Percentiles rank a stretch among this genome's conserved stretches.
Conservation (phyloP, 176 grass and related monocot species). For the Neostapfia colusana region DNA sequence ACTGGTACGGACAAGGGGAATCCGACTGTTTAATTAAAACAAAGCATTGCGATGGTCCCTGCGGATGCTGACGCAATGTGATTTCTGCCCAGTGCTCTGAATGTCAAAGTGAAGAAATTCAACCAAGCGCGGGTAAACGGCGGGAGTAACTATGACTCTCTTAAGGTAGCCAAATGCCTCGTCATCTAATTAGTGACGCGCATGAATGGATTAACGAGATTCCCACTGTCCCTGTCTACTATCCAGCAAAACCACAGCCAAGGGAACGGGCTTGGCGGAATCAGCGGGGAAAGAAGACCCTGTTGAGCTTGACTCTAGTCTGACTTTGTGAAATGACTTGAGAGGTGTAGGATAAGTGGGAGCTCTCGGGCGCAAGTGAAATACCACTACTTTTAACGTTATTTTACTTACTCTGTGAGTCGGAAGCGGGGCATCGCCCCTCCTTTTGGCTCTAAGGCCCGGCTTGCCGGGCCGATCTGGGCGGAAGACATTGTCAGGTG, state of each 20-base stretch:
- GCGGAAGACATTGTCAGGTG: too few species aligned
- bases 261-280: too few species aligned
- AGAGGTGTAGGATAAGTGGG: conserved; percentile 14
- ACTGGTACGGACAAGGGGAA: conserved; percentile 70
- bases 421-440: conserved; percentile 24
- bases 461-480: too few species aligned
- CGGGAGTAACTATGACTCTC: conserved; percentile 90
- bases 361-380: conserved; percentile 44
- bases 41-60: conserved; percentile 54
- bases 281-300: too few species aligned
- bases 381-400: conserved; percentile 65
- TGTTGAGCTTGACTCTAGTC: too few species aligned
- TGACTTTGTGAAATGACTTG: neutral
- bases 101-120: too few species aligned
- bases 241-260: neutral
- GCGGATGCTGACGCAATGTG: conserved; percentile 75
- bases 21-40: conserved; percentile 78
- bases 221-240: conserved; percentile 41
- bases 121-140: conserved; percentile 36
- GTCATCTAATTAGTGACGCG: conserved; percentile 62
- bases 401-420: conserved; percentile 62
- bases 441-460: too few species aligned
- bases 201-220: conserved; percentile 72
- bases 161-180: conserved; percentile 82
- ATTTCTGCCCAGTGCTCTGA: conserved; percentile 48